These are phyloP conservation scores for Pisolithus sp. DNA, from an alignment of 768 basidiomycete species.

Conservation along the genomic window DNA sequence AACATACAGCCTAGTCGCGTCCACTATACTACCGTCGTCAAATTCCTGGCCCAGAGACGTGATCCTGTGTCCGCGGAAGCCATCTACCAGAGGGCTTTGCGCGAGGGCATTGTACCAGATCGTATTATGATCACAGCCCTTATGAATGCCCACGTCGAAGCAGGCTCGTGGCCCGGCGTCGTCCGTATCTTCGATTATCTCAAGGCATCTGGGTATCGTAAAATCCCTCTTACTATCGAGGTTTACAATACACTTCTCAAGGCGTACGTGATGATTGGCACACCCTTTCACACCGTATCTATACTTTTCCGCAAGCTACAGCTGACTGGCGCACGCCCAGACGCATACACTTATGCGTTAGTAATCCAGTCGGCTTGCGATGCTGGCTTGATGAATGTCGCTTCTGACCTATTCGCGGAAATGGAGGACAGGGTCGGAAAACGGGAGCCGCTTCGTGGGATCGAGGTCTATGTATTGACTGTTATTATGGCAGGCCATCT, in stretches of 20 bases:
- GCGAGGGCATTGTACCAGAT: constrained; percentile 58
- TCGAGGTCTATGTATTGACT: constrained; percentile 60
- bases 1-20: constrained; percentile 41
- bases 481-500: constrained; percentile 73
- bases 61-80: constrained; percentile 63
- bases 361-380: constrained; percentile 81
- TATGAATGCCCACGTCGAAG: constrained; percentile 79
- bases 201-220: constrained; percentile 27
- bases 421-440: constrained; percentile 46
- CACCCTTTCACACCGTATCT: constrained; percentile 63
- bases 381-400: constrained; percentile 54
- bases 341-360: constrained; percentile 60
- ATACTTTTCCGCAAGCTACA: constrained; percentile 54
- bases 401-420: constrained; percentile 58
- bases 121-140: constrained; percentile 59
- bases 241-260: constrained; percentile 77
- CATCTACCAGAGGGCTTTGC: constrained; percentile 57
- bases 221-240: constrained; percentile 45
- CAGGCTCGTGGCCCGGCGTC: constrained; percentile 73
- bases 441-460: constrained; percentile 32
- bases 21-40: constrained; percentile 63
- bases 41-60: constrained; percentile 53
- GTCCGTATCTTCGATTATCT: constrained; percentile 65
- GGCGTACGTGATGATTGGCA: constrained; percentile 75
- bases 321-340: constrained; percentile 46